A percentile compares a stretch with the other conserved stretches of the same genome.
Evolutionary conservation across 2,329 filamentous ascomycete species (phyloP).

Genomic region (Aspergillus neotritici): DNA sequence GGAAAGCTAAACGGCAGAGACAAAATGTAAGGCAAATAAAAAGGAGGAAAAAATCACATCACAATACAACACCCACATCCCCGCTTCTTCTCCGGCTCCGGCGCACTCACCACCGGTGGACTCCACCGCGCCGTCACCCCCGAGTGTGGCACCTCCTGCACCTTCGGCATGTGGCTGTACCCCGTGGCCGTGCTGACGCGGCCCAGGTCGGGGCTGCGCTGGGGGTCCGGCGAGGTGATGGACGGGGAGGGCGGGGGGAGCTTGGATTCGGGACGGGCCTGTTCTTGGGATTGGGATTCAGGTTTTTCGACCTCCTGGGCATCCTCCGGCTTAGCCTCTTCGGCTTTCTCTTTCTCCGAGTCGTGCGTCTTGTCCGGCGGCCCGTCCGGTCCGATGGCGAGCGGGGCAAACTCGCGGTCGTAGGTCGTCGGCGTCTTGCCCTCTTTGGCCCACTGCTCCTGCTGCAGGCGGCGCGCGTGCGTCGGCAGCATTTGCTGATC

Average conservation of each 20-base stretch:
- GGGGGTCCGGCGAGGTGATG: constrained; percentile 22
- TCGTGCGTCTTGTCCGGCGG: constrained; percentile 14
- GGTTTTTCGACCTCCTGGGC: too few relatives aligned
- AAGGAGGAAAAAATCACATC: constrained; percentile 51
- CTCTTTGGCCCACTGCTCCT: constrained; percentile 92
- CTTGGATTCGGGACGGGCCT: not conserved
- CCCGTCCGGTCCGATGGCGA: constrained; percentile 50
- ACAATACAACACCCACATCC: constrained; percentile 68
- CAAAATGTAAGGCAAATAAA: not conserved
- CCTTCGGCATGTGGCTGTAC: constrained; percentile 47
- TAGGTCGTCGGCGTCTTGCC: constrained; percentile 80
- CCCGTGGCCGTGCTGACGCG: constrained; percentile 42
- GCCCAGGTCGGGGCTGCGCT: constrained; percentile 24
- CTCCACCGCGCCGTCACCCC: constrained; percentile 36
- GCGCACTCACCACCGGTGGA: constrained; percentile 46
- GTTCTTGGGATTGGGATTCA: too few relatives aligned
- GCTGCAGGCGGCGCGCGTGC: constrained; percentile 81
- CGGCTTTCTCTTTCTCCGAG: constrained; percentile 10
- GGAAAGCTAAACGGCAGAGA: not conserved
- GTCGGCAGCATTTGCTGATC: constrained; percentile 95
- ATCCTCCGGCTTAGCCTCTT: constrained; percentile 1
- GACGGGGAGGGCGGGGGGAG: constrained; percentile 7
- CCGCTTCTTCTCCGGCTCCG: constrained; percentile 46
- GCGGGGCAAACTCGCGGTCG: constrained; percentile 77
- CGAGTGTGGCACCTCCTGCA: constrained; percentile 35